phyloP scores from a whole-genome alignment of 2,329 filamentous ascomycete genomes.

The Sporothrix mexicana region DNA sequence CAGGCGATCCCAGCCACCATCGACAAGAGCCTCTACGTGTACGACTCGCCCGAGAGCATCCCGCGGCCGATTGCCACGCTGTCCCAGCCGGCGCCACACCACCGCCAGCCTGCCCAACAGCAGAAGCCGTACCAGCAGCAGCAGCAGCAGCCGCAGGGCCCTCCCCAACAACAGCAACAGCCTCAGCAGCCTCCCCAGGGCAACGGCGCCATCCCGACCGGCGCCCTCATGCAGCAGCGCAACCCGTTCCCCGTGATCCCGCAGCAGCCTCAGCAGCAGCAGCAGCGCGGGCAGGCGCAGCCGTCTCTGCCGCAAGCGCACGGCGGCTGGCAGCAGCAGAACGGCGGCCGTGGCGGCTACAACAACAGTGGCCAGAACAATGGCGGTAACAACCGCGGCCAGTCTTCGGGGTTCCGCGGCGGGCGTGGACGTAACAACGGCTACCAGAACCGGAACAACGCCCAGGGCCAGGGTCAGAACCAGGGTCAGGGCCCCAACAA shows the following conservation, averaged over 20 bases:
- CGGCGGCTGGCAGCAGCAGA: constrained; percentile 36
- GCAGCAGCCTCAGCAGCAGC: constrained; percentile 20
- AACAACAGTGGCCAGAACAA: not conserved
- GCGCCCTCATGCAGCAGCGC: constrained; percentile 10
- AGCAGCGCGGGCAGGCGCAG: constrained; percentile 30
- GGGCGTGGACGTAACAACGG: constrained; percentile 8
- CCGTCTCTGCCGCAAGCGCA: constrained; percentile 37
- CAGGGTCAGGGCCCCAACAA: not conserved
- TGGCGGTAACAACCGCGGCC: not conserved
- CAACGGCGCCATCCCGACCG: not conserved
- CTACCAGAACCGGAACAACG: constrained; percentile 19
- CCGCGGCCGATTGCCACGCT: constrained; percentile 74
- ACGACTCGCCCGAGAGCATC: constrained; percentile 94
- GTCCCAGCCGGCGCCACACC: constrained; percentile 31
- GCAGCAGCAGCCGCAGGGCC: constrained; percentile 4
- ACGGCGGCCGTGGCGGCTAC: constrained; percentile 26
- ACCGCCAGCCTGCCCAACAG: not conserved
- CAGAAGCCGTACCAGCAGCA: constrained; percentile 1
- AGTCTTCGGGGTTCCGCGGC: constrained; percentile 23
- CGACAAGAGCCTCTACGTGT: constrained; percentile 98
- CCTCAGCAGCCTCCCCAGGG: constrained; percentile 1
- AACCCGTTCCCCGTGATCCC: constrained; percentile 15
- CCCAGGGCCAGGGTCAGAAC: not conserved
- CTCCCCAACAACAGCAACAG: constrained; percentile 17
- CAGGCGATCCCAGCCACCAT: constrained; percentile 93